A percentile compares a stretch with the other conserved stretches of the same genome.
phyloP scores from a whole-genome alignment of 202 grass and related monocot species.

The Elaeis oleifera region DNA sequence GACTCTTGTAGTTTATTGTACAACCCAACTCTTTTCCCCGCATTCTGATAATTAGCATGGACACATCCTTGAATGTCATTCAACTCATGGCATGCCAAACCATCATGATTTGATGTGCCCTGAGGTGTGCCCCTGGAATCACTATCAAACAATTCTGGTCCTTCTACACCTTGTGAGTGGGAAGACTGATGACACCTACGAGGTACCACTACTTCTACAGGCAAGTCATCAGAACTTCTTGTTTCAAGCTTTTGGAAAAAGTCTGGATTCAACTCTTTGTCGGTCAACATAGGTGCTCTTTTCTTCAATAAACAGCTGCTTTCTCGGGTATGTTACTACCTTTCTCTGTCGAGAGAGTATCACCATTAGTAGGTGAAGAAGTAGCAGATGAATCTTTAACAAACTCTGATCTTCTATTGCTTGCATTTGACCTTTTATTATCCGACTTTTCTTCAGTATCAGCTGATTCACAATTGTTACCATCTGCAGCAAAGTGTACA shows the following conservation, averaged over 20 bases:
- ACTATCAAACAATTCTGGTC: constrained; percentile 6
- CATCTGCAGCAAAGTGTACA: constrained; percentile 33
- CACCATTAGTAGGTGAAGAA: constrained; percentile 55
- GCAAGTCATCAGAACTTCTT: constrained; percentile 51
- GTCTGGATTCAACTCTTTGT: constrained; percentile 83
- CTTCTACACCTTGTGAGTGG: constrained; percentile 27
- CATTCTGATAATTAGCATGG: constrained; percentile 40
- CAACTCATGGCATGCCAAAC: constrained; percentile 39
- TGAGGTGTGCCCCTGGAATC: constrained; percentile 11
- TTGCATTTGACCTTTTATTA: constrained; percentile 23
- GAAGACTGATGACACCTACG: constrained; percentile 42
- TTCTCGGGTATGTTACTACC: constrained; percentile 66
- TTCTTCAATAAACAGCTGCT: constrained; percentile 75
- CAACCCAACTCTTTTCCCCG: constrained; percentile 3
- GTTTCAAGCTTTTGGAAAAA: constrained; percentile 94
- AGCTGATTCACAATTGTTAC: constrained; percentile 44
- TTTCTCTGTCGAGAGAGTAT: constrained; percentile 28
- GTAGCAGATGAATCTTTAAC: constrained; percentile 29
- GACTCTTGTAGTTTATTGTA: constrained; percentile 15
- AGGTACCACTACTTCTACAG: constrained; percentile 79
- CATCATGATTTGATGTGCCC: constrained; percentile 36
- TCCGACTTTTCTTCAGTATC: constrained; percentile 54
- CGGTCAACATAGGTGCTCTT: constrained; percentile 49
- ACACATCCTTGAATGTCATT: constrained; percentile 35
- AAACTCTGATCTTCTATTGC: constrained; percentile 34